Evolutionary conservation across 73 alveolate genomes (phyloP).

Genomic region (Loxodes magnus): DNA sequence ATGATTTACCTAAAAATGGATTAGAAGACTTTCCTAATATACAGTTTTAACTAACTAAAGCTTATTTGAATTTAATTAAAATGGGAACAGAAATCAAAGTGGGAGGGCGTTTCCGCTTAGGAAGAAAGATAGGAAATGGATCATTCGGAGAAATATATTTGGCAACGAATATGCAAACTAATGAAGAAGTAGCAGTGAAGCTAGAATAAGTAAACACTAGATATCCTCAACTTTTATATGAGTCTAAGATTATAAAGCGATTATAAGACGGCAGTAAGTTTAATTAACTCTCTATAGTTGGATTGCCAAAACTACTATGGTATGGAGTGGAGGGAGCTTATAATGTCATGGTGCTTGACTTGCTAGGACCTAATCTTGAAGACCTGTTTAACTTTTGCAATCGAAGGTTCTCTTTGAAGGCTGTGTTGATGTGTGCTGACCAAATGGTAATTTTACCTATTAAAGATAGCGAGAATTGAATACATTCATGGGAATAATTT

Average conservation of each 20-base stretch:
- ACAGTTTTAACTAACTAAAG: too few relatives aligned
- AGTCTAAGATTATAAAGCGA: background rate
- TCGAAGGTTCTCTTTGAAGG: slow-evolving; percentile 53
- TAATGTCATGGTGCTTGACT: slow-evolving; percentile 58
- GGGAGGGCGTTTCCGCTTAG: slow-evolving; percentile 71
- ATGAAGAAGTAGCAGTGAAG: slow-evolving; percentile 58
- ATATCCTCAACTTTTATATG: slow-evolving; percentile 26
- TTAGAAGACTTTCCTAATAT: too few relatives aligned
- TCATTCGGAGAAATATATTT: slow-evolving; percentile 82
- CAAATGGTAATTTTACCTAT: too few relatives aligned
- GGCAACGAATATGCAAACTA: slow-evolving; percentile 60
- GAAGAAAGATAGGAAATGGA: slow-evolving; percentile 76
- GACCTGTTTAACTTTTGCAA: slow-evolving; percentile 51
- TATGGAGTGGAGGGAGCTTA: slow-evolving; percentile 65
- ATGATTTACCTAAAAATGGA: too few relatives aligned
- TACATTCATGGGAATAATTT: slow-evolving; percentile 63
- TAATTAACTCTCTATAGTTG: too few relatives aligned
- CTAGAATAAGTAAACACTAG: slow-evolving; percentile 40
- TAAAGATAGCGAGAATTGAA: slow-evolving; percentile 53
- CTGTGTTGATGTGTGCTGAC: slow-evolving; percentile 75
- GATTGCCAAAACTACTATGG: slow-evolving; percentile 38
- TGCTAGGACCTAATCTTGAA: slow-evolving; percentile 71
- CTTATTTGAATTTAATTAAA: too few relatives aligned
- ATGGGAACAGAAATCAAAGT: slow-evolving; percentile 28
- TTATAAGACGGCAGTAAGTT: too few relatives aligned